These are phyloP conservation scores for Kazachstania sp. DNA, from an alignment of 1,139 yeast genomes.

Conservation along the genomic window DNA sequence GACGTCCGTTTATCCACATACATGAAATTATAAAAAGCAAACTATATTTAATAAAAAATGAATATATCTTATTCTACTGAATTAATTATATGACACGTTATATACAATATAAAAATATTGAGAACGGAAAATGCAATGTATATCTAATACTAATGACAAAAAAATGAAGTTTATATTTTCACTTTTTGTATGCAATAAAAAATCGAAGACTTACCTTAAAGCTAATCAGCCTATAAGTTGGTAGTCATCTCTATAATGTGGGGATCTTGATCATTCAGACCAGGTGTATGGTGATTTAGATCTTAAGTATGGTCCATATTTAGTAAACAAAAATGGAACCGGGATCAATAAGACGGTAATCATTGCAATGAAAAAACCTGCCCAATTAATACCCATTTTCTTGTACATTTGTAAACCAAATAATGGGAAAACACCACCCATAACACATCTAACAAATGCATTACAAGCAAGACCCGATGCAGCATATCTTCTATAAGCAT, in stretches of 20 bases:
- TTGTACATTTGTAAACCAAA: conserved; percentile 54
- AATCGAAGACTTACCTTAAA: too few relatives aligned
- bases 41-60: not conserved
- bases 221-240: too few relatives aligned
- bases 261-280: conserved; percentile 13
- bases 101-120: not conserved
- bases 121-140: not conserved
- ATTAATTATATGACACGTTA: not conserved
- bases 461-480: conserved; percentile 82
- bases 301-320: conserved; percentile 57
- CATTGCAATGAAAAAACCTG: conserved; percentile 48
- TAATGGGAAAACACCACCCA: conserved; percentile 72
- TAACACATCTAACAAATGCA: conserved; percentile 55
- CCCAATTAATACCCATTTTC: conserved; percentile 55
- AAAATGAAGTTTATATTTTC: too few relatives aligned
- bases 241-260: too few relatives aligned
- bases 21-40: too few relatives aligned
- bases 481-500: conserved; percentile 52
- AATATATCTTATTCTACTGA: conserved; percentile 1
- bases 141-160: not conserved
- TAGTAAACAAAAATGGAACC: conserved; percentile 65
- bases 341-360: conserved; percentile 51
- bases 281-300: conserved; percentile 48
- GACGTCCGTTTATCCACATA: too few relatives aligned
- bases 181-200: too few relatives aligned